Conservation (phyloP, 1,284 basidiomycete species). For the Sutorius eximius region DNA sequence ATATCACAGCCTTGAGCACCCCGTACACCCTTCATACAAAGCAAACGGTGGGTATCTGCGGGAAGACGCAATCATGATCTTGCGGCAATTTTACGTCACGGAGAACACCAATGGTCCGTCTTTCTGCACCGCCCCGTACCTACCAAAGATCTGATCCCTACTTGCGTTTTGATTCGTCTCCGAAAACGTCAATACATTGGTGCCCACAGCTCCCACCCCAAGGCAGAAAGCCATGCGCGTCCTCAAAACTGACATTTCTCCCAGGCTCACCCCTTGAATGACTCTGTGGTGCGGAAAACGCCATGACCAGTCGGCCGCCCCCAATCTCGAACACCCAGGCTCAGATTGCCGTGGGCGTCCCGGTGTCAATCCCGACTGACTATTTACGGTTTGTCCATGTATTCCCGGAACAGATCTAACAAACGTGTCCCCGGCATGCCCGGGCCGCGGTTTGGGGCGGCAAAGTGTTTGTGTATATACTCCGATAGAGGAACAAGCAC, state of each 20-base stretch:
- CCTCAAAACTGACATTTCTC: conserved; percentile 68
- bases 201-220: conserved; percentile 67
- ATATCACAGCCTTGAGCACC: conserved; percentile 55
- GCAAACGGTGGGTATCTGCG: conserved; percentile 84
- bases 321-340: neutral
- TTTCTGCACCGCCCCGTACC: neutral
- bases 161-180: conserved; percentile 6
- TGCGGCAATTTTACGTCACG: conserved; percentile 93
- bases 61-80: conserved; percentile 93
- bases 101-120: conserved; percentile 88
- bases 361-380: neutral
- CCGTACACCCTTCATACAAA: conserved; percentile 71
- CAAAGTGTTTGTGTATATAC: neutral
- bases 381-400: neutral
- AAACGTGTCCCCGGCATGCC: conserved; percentile 1
- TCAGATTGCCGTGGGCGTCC: neutral
- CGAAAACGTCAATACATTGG: conserved; percentile 7
- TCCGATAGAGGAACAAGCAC: neutral
- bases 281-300: neutral
- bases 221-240: conserved; percentile 72
- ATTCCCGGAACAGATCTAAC: neutral
- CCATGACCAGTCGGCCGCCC: neutral
- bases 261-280: conserved; percentile 15
- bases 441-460: neutral
- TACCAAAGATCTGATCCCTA: neutral